Evolutionary conservation across 2,329 filamentous ascomycete species (phyloP).

Genomic region (Aspergillus phoenicis): DNA sequence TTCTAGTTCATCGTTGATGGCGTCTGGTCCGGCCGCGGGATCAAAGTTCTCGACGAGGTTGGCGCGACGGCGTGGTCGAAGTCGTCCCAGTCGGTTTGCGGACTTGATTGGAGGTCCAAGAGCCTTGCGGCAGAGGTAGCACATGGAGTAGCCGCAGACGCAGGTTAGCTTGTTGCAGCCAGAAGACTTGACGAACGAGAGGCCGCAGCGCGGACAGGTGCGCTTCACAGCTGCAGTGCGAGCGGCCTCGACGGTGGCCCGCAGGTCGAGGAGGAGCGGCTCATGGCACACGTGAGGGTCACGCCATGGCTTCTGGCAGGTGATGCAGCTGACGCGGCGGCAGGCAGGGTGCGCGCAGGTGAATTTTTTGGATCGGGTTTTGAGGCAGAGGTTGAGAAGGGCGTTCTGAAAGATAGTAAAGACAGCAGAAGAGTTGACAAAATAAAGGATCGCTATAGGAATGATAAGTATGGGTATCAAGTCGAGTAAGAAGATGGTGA

Average conservation of each 20-base stretch:
- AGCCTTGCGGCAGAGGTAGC: conserved; percentile 87
- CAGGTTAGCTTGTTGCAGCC: conserved; percentile 98
- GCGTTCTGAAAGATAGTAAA: conserved; percentile 59
- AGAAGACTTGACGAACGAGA: conserved; percentile 86
- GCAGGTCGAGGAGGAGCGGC: conserved; percentile 75
- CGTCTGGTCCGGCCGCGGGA: conserved; percentile 49
- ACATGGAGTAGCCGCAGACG: conserved; percentile 96
- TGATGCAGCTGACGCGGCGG: conserved; percentile 71
- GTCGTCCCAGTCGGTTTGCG: conserved; percentile 12
- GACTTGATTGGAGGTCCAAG: conserved; percentile 33
- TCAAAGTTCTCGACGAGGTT: conserved; percentile 26
- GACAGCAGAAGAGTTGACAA: conserved; percentile 57
- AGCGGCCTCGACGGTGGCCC: conserved; percentile 87
- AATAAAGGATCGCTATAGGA: conserved; percentile 58
- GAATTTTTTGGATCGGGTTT: conserved; percentile 74
- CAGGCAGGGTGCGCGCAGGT: conserved; percentile 73
- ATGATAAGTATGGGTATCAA: conserved; percentile 51
- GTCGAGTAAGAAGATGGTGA: conserved; percentile 48
- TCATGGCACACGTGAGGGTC: conserved; percentile 92
- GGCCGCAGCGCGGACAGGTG: conserved; percentile 87
- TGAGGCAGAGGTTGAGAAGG: conserved; percentile 68
- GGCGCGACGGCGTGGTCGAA: conserved; percentile 9
- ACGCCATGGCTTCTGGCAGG: conserved; percentile 78
- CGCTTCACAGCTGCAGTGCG: conserved; percentile 94
- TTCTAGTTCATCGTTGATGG: conserved; percentile 19